Evolutionary conservation across 1,284 basidiomycete genomes (phyloP).

Genomic region (Moesziomyces parantarcticus): DNA sequence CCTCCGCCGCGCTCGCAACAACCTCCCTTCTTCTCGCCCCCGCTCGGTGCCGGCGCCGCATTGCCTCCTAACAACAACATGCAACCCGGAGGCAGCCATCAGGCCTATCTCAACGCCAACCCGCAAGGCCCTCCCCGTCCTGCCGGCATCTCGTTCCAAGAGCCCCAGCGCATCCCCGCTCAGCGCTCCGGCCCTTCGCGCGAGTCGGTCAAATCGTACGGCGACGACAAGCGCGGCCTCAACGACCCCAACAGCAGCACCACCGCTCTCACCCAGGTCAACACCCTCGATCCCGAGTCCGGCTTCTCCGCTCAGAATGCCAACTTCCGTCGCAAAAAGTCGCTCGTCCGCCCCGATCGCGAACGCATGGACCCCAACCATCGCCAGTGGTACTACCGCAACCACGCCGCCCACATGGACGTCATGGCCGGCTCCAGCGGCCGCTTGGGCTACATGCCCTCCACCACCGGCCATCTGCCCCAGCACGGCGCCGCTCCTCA

Average conservation of each 20-base stretch:
- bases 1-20: slow-evolving; percentile 14
- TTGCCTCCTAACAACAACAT: slow-evolving; percentile 14
- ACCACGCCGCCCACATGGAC: slow-evolving; percentile 82
- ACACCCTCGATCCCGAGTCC: slow-evolving; percentile 56
- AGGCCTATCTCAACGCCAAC: slow-evolving; percentile 22
- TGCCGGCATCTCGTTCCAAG: slow-evolving; percentile 57
- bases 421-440: slow-evolving; percentile 50
- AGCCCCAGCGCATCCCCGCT: slow-evolving; percentile 36
- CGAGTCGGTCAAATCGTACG: slow-evolving; percentile 53
- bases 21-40: slow-evolving; percentile 27
- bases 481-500: slow-evolving; percentile 64
- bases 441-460: slow-evolving; percentile 65
- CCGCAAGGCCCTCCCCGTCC: slow-evolving; percentile 16
- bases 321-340: slow-evolving; percentile 82
- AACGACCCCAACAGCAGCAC: slow-evolving; percentile 46
- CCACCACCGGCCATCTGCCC: slow-evolving; percentile 64
- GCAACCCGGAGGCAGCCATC: slow-evolving; percentile 19
- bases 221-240: slow-evolving; percentile 49
- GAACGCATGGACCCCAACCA: slow-evolving; percentile 96
- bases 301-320: slow-evolving; percentile 55
- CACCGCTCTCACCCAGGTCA: slow-evolving; percentile 37
- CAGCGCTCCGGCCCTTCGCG: slow-evolving; percentile 48
- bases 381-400: slow-evolving; percentile 93
- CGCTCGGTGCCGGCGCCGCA: slow-evolving; percentile 7
- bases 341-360: slow-evolving; percentile 89